A percentile compares a stretch with the other conserved stretches of the same genome.
phyloP scores from a whole-genome alignment of 1,284 basidiomycete species.

The Cutaneotrichosporon sp. region DNA sequence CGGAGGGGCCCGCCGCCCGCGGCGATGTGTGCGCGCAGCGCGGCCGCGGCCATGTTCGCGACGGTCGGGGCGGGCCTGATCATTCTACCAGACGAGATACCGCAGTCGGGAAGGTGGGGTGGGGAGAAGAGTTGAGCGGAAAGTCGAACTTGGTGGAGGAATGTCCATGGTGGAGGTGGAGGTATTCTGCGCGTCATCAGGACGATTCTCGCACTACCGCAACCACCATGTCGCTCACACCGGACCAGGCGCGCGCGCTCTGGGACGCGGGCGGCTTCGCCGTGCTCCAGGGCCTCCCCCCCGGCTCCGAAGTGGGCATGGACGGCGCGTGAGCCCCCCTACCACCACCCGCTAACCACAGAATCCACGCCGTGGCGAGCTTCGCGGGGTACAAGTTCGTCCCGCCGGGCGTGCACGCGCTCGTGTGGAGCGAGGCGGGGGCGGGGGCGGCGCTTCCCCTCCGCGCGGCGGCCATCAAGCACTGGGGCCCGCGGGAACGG shows the following conservation, averaged over 20 bases:
- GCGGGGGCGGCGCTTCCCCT: slow-evolving; percentile 27
- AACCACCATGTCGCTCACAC: slow-evolving; percentile 28
- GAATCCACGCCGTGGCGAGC: slow-evolving; percentile 36
- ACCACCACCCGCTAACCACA: slow-evolving; percentile 18
- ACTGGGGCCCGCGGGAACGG: slow-evolving; percentile 34
- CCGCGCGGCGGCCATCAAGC: slow-evolving; percentile 34
- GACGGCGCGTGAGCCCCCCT: slow-evolving; percentile 45
- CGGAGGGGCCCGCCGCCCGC: slow-evolving; percentile 19
- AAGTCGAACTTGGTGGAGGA: not conserved
- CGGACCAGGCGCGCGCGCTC: slow-evolving; percentile 46
- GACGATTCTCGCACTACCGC: not conserved
- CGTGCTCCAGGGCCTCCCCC: slow-evolving; percentile 44
- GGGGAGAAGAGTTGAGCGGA: not conserved
- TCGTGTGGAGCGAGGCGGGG: slow-evolving; percentile 33
- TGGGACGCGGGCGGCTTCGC: slow-evolving; percentile 52
- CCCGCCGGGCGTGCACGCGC: slow-evolving; percentile 50
- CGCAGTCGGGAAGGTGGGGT: no score
- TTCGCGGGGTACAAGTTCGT: slow-evolving; percentile 52
- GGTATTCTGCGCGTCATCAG: not conserved
- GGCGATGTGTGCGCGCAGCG: slow-evolving; percentile 33
- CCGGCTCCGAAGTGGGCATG: slow-evolving; percentile 48
- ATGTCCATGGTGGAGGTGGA: not conserved
- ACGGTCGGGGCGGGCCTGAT: not conserved
- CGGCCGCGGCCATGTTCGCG: slow-evolving; percentile 11
- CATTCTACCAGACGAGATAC: no score